Evolutionary conservation across 192 early-diverging fungal species (phyloP).

Genomic region (Gonapodya prolifera): DNA sequence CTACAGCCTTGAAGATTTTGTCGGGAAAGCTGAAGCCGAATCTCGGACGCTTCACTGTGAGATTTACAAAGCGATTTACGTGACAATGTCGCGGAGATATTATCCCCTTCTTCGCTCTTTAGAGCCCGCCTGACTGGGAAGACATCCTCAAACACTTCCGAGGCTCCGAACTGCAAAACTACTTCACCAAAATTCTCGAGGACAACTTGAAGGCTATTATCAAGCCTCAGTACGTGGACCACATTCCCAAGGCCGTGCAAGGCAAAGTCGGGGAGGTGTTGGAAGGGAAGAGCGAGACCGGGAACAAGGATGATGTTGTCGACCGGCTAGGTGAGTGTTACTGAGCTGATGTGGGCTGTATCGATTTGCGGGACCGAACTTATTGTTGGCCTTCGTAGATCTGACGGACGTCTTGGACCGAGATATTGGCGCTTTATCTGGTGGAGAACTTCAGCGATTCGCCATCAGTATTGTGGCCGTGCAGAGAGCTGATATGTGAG

Average conservation of each 20-base stretch:
- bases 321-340: conserved; percentile 42
- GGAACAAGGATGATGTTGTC: conserved; percentile 65
- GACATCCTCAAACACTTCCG: conserved; percentile 94
- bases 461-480: conserved; percentile 79
- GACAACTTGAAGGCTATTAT: conserved; percentile 90
- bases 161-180: conserved; percentile 95
- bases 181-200: conserved; percentile 94
- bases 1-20: conserved; percentile 88
- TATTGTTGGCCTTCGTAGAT: conserved; percentile 31
- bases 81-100: conserved; percentile 6
- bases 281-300: conserved; percentile 49
- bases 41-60: conserved; percentile 63
- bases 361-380: no score
- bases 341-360: not conserved
- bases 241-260: conserved; percentile 64
- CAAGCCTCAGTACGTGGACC: conserved; percentile 95
- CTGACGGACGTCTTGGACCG: conserved; percentile 71
- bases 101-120: not conserved
- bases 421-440: conserved; percentile 72
- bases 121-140: conserved; percentile 85
- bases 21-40: conserved; percentile 93
- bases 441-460: conserved; percentile 97
- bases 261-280: conserved; percentile 68
- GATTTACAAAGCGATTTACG: not conserved
- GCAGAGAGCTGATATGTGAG: conserved; percentile 75